Evolutionary conservation across 257 asterid species (phyloP), one percentile per base, ranked within the genome.

Genomic region (Fraxinus pennsylvanica): DNA sequence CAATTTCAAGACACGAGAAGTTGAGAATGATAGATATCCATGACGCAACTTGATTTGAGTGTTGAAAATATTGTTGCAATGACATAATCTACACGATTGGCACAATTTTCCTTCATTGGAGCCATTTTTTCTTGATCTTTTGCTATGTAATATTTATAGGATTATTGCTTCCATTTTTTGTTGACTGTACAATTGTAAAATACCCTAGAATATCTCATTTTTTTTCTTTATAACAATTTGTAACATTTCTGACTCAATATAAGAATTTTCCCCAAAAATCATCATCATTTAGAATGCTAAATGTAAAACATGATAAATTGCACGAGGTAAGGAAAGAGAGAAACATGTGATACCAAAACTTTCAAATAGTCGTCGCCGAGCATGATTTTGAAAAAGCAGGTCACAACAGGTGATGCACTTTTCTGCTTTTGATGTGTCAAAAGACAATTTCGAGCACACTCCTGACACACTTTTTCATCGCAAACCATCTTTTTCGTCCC

Each of bases 341-440:
- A 65, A 29, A 63, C 13, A 2, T 12, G 22, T 13, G 73, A 76
- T 86, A 84, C 86, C 88, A 86, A 4, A 78, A 27, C 4, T 50
- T 84, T n/a, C 2, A 63, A 32, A 80, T 19, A n/a, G 61, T 77
- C 66, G 12, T 52, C 17, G 59, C 74, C 81, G 29, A 72, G 7
- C 83, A 82, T 45, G 82, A 80, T 0, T 69, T 82, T 82, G 71
- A 82, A 74, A 72, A 84, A 86, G 33, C 87, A 81, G 54, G 66
- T 19, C 35, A 69, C 27, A 3, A 0, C 27, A 19, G 22, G 43
- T 6, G 82, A 15, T 35, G 63, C 3, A 32, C 66, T 71, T 69
- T 38, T 39, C 30, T 3, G 78, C 54, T 75, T 76, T 30, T 9
- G 39, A 73, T 61, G 69, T 9, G 21, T 63, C 19, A 63, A n/a